Conservation (phyloP, 164 flowering plant species). For the Stephania japonica region DNA sequence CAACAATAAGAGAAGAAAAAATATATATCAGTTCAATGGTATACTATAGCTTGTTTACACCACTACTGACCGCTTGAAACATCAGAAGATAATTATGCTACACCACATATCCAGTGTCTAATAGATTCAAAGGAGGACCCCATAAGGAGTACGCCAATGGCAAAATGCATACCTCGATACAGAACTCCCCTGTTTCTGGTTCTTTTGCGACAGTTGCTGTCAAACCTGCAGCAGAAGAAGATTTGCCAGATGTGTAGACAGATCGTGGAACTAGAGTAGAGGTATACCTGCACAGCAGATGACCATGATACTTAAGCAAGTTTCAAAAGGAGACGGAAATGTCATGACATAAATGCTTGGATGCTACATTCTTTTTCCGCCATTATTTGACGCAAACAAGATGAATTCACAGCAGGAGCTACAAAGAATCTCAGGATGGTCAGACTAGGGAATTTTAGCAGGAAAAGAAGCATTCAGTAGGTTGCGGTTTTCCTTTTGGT, state of each 20-base stretch:
- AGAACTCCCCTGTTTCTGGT: slow-evolving; percentile 98
- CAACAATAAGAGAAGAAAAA: neutral
- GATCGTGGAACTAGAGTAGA: slow-evolving; percentile 82
- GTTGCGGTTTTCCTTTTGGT: too few species aligned
- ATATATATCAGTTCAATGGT: neutral
- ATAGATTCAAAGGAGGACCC: neutral
- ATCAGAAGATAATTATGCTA: neutral
- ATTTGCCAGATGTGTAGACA: slow-evolving; percentile 96
- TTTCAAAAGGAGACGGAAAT: neutral
- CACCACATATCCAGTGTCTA: neutral
- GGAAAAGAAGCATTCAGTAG: too few species aligned
- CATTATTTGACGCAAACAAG: too few species aligned
- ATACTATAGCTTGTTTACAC: neutral
- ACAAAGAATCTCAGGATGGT: too few species aligned
- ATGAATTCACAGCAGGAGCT: too few species aligned
- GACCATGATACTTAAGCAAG: too few species aligned
- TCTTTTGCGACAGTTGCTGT: slow-evolving; percentile 99
- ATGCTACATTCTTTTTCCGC: too few species aligned
- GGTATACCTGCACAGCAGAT: slow-evolving; percentile 54
- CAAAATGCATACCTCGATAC: slow-evolving; percentile 70
- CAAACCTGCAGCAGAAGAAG: slow-evolving; percentile 98
- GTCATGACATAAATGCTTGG: neutral
- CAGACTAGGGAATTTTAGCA: too few species aligned
- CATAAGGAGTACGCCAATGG: neutral
- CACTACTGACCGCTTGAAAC: neutral